Conservation (phyloP, 192 early-diverging fungal genomes). For the Coemansia sp. region DNA sequence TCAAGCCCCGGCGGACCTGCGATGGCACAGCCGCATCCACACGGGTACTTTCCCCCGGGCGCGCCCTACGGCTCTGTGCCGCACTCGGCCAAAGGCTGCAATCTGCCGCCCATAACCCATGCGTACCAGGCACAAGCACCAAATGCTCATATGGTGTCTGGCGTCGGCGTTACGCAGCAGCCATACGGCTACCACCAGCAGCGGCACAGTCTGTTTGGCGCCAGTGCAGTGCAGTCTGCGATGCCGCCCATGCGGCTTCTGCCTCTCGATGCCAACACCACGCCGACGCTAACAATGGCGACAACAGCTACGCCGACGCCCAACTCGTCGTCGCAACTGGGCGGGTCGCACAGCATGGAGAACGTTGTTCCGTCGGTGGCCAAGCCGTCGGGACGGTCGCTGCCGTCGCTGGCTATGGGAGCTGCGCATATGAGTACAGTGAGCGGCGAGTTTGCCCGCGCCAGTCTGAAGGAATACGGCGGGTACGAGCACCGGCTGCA, state of each 20-base stretch:
- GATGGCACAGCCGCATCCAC: not conserved
- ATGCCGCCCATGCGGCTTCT: constrained; percentile 15
- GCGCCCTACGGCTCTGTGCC: constrained; percentile 8
- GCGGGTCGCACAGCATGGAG: constrained; percentile 37
- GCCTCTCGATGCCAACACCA: constrained; percentile 39
- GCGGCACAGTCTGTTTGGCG: constrained; percentile 24
- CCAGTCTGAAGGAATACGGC: constrained; percentile 16
- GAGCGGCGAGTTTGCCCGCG: constrained; percentile 26
- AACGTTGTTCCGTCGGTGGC: constrained; percentile 9
- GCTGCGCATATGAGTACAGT: constrained; percentile 7
- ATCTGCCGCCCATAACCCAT: constrained; percentile 33
- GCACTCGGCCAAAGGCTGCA: constrained; percentile 31
- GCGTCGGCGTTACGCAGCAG: not conserved
- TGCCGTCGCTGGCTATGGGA: constrained; percentile 36
- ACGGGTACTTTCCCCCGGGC: constrained; percentile 18
- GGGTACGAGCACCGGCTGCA: not conserved
- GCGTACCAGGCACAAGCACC: constrained; percentile 1
- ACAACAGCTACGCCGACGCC: constrained; percentile 51
- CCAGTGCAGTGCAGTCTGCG: not conserved
- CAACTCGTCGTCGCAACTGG: constrained; percentile 35
- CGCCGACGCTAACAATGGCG: constrained; percentile 43
- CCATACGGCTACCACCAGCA: constrained; percentile 26
- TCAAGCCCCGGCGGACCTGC: constrained; percentile 1
- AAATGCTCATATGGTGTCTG: not conserved
- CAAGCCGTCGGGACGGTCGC: constrained; percentile 35